A percentile compares a stretch with the other conserved stretches of the same genome.
Conservation (phyloP, 2,329 filamentous ascomycete genomes). For the Tetracladium maxilliforme region DNA sequence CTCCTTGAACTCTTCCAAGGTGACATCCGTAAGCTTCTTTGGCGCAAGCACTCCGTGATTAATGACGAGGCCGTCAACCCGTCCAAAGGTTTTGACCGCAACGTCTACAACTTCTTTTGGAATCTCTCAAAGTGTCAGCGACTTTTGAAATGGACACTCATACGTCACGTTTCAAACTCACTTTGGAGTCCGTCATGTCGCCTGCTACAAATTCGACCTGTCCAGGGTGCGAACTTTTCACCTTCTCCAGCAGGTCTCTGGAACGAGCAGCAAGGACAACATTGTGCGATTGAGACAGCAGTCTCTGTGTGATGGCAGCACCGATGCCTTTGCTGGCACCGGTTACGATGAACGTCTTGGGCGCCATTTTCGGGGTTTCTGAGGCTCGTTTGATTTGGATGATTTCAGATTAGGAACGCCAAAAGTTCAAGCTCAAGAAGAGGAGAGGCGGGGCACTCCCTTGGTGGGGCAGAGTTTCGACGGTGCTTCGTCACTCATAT, state of each 20-base stretch:
- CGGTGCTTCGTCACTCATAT: too few species aligned
- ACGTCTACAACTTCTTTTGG: conserved; percentile 40
- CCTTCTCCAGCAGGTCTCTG: conserved; percentile 26
- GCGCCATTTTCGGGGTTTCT: conserved; percentile 18
- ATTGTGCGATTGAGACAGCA: conserved; percentile 38
- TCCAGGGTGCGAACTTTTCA: conserved; percentile 34
- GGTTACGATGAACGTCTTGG: conserved; percentile 57
- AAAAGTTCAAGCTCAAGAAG: conserved; percentile 1
- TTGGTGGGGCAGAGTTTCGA: too few species aligned
- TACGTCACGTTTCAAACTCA: conserved; percentile 15
- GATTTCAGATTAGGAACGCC: neutral
- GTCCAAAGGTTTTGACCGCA: conserved; percentile 53
- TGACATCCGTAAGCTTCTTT: conserved; percentile 49
- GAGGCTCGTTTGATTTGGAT: neutral
- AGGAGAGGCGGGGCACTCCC: too few species aligned
- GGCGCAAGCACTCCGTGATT: conserved; percentile 81
- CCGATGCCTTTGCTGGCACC: conserved; percentile 51
- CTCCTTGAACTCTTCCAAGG: conserved; percentile 59
- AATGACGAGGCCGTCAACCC: conserved; percentile 67
- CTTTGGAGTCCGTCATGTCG: conserved; percentile 38
- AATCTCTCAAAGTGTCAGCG: neutral
- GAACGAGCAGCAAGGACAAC: conserved; percentile 44
- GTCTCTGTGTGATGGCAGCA: conserved; percentile 33
- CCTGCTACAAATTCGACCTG: conserved; percentile 41
- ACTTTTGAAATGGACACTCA: neutral